Evolutionary conservation across 306 rosid species (phyloP).

Genomic region (Vigna angularis): DNA sequence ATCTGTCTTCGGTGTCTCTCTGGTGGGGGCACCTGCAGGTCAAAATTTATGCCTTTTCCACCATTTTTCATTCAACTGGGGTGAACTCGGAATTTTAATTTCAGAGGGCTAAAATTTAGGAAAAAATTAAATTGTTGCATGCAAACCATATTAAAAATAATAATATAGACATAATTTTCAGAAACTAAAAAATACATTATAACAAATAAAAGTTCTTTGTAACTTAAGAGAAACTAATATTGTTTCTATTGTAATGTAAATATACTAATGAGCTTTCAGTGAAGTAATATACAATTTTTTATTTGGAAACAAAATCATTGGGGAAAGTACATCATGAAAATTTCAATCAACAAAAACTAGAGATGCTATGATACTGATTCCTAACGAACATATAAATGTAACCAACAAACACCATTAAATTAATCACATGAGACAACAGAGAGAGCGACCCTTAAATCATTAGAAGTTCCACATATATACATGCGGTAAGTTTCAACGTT

Average conservation of each 20-base stretch:
- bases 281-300: background rate
- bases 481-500: conserved; percentile 72
- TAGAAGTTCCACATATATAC: conserved; percentile 79
- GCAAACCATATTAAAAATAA: too few species aligned
- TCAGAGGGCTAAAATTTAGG: too few species aligned
- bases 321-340: background rate
- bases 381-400: background rate
- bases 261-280: background rate
- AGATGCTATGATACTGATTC: background rate
- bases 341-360: background rate
- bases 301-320: background rate
- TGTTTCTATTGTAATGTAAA: too few species aligned
- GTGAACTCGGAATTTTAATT: too few species aligned
- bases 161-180: too few species aligned
- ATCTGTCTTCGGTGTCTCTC: background rate
- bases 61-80: background rate
- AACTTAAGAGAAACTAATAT: background rate
- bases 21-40: background rate
- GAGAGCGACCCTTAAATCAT: conserved; percentile 78
- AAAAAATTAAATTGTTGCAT: too few species aligned
- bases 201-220: background rate
- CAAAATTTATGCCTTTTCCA: background rate
- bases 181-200: too few species aligned
- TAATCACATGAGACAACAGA: conserved; percentile 81
- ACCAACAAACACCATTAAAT: conserved; percentile 12